Conservation (phyloP, 1,284 basidiomycete species). For the Naganishia sp. region DNA sequence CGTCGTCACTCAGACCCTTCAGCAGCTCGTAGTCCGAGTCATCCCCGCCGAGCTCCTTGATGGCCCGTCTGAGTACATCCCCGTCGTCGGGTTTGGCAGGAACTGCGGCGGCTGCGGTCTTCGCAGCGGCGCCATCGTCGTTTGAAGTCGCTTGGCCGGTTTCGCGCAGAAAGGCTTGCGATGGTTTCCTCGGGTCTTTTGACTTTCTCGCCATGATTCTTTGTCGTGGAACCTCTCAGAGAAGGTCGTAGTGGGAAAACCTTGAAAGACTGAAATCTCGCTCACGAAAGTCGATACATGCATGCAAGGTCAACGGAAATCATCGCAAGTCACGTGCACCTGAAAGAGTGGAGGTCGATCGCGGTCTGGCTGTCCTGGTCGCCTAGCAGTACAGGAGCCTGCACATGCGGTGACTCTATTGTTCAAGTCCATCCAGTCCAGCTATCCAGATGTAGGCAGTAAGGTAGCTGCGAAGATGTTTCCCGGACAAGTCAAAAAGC, state of each 20-base stretch:
- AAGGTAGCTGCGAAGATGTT: too few relatives aligned
- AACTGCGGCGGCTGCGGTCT: background rate
- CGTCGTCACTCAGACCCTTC: conserved; percentile 55
- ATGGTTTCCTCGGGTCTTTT: conserved; percentile 35
- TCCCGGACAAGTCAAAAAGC: too few relatives aligned
- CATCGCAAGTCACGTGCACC: conserved; percentile 24
- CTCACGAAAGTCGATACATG: background rate
- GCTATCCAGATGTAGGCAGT: too few relatives aligned
- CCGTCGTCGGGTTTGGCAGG: background rate
- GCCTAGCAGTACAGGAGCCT: too few relatives aligned
- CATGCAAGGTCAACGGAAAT: conserved; percentile 5
- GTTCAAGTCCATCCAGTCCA: too few relatives aligned
- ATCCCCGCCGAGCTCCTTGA: conserved; percentile 60
- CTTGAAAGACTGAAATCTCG: background rate
- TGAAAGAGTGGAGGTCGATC: background rate
- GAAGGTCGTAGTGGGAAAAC: background rate
- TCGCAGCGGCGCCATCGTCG: background rate
- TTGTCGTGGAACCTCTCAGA: background rate
- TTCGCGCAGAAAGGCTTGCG: conserved; percentile 26
- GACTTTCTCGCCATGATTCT: conserved; percentile 30
- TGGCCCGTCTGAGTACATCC: conserved; percentile 47
- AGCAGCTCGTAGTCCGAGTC: conserved; percentile 59
- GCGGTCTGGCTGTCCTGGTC: too few relatives aligned
- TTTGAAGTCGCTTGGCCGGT: conserved; percentile 23
- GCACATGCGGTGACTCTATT: too few relatives aligned